Percentiles rank a stretch among this genome's conserved stretches.
These are phyloP conservation scores for Mallotus japonicus DNA, from an alignment of 441 rosid species.

Conservation along the genomic window DNA sequence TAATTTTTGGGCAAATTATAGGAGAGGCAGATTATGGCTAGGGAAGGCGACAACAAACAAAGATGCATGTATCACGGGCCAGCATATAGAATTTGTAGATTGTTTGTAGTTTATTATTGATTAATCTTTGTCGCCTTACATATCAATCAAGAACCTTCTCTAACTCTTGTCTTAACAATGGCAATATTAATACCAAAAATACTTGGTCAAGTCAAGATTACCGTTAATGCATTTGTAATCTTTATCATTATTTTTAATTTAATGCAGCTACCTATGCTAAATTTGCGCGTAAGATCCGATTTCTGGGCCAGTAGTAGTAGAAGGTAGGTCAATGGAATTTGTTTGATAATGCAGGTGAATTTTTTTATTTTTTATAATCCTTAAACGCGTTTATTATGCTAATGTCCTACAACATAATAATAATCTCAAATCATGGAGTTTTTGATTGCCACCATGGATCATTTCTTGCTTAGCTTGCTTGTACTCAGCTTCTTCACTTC, in stretches of 20 bases:
- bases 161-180: not conserved
- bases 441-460: conserved; percentile 13
- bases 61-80: conserved; percentile 13
- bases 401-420: too few species aligned
- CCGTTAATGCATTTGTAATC: not conserved
- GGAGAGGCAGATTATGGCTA: too few species aligned
- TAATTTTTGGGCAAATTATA: too few species aligned
- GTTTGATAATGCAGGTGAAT: not conserved
- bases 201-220: conserved; percentile 13
- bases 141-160: not conserved
- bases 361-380: not conserved
- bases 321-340: not conserved
- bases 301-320: not conserved
- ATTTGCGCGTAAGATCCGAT: not conserved
- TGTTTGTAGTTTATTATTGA: too few species aligned
- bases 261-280: not conserved
- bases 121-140: too few species aligned
- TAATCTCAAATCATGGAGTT: too few species aligned
- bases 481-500: conserved; percentile 8
- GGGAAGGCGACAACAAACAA: not conserved
- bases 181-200: not conserved
- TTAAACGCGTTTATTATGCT: conserved; percentile 14
- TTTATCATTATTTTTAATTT: not conserved
- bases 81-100: not conserved
- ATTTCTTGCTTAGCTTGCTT: conserved; percentile 16